These are phyloP conservation scores for Closterium sp. DNA, from an alignment of 139 green algal species.

Conservation along the genomic window DNA sequence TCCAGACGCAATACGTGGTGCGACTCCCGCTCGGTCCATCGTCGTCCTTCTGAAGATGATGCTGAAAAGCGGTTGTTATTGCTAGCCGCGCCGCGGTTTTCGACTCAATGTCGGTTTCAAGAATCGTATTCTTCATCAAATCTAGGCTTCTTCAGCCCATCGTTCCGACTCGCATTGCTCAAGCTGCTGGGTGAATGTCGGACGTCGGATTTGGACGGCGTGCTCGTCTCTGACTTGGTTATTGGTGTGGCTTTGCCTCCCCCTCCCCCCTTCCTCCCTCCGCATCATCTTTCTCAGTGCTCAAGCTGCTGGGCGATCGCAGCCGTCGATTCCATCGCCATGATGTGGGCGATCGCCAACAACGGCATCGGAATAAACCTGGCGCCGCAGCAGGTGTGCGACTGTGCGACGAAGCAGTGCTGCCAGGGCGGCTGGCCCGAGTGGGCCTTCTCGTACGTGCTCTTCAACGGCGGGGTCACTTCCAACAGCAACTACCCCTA, in stretches of 20 bases:
- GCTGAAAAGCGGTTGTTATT: neutral
- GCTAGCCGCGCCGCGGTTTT: no score
- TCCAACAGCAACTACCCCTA: conserved; percentile 88
- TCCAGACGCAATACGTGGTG: conserved; percentile 81
- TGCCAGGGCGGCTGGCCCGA: conserved; percentile 94
- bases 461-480: conserved; percentile 83
- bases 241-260: no score
- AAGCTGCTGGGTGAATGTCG: no score
- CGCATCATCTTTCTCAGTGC: no score
- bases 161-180: no score
- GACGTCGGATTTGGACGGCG: no score
- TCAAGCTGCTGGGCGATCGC: conserved; percentile 92
- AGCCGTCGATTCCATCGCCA: conserved; percentile 84
- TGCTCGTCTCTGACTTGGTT: no score
- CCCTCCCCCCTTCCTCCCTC: no score
- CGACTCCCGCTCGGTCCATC: neutral
- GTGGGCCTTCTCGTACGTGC: conserved; percentile 86
- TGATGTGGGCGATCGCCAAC: conserved; percentile 82
- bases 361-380: conserved; percentile 21
- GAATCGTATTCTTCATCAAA: no score
- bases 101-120: no score
- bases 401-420: conserved; percentile 40
- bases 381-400: conserved; percentile 40
- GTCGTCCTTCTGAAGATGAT: neutral
- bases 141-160: no score